These are phyloP conservation scores for Mycosphaerella sp. DNA, from an alignment of 2,329 filamentous ascomycete genomes.

Conservation along the genomic window DNA sequence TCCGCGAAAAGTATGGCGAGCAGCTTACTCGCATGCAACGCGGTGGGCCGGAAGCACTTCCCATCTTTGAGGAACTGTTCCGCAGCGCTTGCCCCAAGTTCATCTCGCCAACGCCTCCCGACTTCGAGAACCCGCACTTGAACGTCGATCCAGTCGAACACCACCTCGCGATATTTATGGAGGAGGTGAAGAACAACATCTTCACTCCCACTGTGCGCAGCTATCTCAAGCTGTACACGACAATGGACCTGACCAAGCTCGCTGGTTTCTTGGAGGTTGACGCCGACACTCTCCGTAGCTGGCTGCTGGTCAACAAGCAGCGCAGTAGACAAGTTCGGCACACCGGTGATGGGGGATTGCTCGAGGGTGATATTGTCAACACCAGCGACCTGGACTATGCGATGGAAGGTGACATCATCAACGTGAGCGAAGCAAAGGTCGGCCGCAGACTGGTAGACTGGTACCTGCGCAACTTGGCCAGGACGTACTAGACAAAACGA, in stretches of 20 bases:
- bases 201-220: slow-evolving; percentile 96
- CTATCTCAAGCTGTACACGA: slow-evolving; percentile 98
- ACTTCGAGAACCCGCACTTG: slow-evolving; percentile 93
- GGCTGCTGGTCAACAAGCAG: slow-evolving; percentile 97
- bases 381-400: slow-evolving; percentile 96
- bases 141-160: slow-evolving; percentile 98
- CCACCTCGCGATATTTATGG: slow-evolving; percentile 97
- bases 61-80: slow-evolving; percentile 98
- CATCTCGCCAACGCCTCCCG: slow-evolving; percentile 92
- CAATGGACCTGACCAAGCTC: slow-evolving; percentile 98
- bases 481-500: slow-evolving; percentile 65
- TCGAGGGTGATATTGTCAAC: slow-evolving; percentile 89
- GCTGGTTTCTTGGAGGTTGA: slow-evolving; percentile 95
- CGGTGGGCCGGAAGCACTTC: slow-evolving; percentile 88
- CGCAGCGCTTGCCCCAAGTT: slow-evolving; percentile 97
- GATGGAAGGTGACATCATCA: slow-evolving; percentile 92
- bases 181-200: slow-evolving; percentile 99
- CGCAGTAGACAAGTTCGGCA: slow-evolving; percentile 93
- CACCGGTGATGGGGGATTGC: slow-evolving; percentile 70
- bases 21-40: slow-evolving; percentile 95
- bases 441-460: slow-evolving; percentile 96
- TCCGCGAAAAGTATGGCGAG: slow-evolving; percentile 98
- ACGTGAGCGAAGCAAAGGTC: slow-evolving; percentile 98
- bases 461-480: slow-evolving; percentile 94
- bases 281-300: slow-evolving; percentile 89